A percentile compares a stretch with the other conserved stretches of the same genome.
phyloP scores from a whole-genome alignment of 768 basidiomycete species.

The Tulasnella sp. region DNA sequence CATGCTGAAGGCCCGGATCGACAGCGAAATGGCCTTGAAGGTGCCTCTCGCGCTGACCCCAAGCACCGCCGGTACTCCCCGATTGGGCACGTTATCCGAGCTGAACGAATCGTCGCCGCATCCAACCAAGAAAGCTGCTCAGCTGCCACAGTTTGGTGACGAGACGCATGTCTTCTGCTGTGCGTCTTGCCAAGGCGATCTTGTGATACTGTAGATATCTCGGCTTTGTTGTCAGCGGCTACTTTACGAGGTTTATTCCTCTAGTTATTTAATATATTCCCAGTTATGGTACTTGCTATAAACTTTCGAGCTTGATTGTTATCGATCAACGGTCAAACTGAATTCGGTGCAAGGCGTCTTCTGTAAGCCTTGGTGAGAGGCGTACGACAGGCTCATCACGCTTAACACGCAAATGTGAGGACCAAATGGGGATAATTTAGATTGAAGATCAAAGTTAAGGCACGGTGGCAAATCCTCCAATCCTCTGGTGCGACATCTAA shows the following conservation, averaged over 20 bases:
- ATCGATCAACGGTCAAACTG: background rate
- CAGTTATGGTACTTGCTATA: background rate
- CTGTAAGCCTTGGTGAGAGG: no score
- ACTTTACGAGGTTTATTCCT: background rate
- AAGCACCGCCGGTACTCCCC: constrained; percentile 27
- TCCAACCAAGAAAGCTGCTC: constrained; percentile 8
- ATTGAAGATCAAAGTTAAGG: background rate
- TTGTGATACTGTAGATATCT: constrained; percentile 58
- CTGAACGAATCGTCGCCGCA: constrained; percentile 6
- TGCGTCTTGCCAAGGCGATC: constrained; percentile 71
- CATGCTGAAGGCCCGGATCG: constrained; percentile 89
- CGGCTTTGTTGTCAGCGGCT: background rate
- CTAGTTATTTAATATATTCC: constrained; percentile 3
- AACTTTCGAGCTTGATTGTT: background rate
- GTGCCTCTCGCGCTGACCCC: constrained; percentile 33
- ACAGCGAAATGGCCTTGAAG: constrained; percentile 61
- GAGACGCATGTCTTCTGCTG: constrained; percentile 91
- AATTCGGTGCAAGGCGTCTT: background rate
- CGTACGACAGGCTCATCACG: background rate
- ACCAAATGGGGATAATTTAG: background rate
- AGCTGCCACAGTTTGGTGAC: constrained; percentile 73
- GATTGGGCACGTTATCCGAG: constrained; percentile 32
- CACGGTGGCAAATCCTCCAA: background rate
- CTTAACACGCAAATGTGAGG: background rate
- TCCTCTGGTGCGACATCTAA: background rate